Evolutionary conservation across 495 filamentous ascomycete species (phyloP).

Genomic region (Hypoxylon lienhwacheense): DNA sequence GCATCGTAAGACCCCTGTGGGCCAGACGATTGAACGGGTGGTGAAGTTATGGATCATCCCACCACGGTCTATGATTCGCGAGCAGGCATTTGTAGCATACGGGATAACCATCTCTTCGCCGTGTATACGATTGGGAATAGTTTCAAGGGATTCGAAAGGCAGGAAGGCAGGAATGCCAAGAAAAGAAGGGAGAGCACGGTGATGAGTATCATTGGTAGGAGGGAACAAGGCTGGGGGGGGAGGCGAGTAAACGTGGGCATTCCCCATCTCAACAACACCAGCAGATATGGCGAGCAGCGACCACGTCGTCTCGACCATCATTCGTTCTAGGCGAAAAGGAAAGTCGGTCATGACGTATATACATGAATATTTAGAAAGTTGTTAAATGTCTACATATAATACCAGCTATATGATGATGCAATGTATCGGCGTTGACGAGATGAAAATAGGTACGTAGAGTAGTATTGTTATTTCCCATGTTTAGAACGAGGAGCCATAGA

Average conservation of each 20-base stretch:
- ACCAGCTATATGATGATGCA: neutral
- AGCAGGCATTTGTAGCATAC: neutral
- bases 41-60: conserved; percentile 8
- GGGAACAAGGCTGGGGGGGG: neutral
- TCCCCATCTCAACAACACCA: conserved; percentile 5
- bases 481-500: neutral
- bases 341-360: conserved; percentile 10
- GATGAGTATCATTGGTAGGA: neutral
- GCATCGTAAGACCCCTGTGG: conserved; percentile 36
- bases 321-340: neutral
- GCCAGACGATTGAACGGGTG: conserved; percentile 26
- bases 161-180: no score
- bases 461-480: neutral
- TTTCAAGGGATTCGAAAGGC: no score
- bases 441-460: no score
- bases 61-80: conserved; percentile 2
- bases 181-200: neutral
- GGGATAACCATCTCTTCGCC: neutral
- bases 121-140: conserved; percentile 5
- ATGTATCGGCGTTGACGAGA: no score
- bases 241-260: conserved; percentile 6
- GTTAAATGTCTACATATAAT: neutral
- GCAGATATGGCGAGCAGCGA: conserved; percentile 4
- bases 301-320: neutral
- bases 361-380: neutral